Percentiles rank a stretch among this genome's conserved stretches.
Evolutionary conservation across 179 eudicot species (phyloP).

Genomic region (Beta macrorhiza): DNA sequence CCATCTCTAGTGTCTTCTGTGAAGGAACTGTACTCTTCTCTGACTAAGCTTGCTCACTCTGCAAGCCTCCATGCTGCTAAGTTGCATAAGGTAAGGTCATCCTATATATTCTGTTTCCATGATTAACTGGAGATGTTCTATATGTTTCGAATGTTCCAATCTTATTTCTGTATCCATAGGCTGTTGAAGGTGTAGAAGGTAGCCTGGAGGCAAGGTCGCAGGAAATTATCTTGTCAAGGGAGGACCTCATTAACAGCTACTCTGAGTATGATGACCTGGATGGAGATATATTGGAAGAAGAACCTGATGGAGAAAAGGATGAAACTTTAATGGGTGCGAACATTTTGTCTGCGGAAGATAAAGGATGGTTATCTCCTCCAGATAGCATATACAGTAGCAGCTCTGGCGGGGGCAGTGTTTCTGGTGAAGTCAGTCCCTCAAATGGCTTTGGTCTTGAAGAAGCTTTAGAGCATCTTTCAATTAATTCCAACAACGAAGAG

Average conservation of each 20-base stretch:
- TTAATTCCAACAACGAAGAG: constrained; percentile 34
- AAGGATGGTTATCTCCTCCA: constrained; percentile 93
- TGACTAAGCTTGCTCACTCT: constrained; percentile 80
- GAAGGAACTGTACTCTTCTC: constrained; percentile 72
- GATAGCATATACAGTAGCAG: constrained; percentile 65
- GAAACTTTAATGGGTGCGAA: constrained; percentile 35
- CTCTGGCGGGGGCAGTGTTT: constrained; percentile 47
- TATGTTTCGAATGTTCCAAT: background rate
- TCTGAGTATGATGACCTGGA: constrained; percentile 45
- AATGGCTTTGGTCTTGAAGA: constrained; percentile 50
- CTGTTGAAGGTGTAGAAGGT: constrained; percentile 90
- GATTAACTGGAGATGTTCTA: constrained; percentile 11
- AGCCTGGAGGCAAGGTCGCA: constrained; percentile 65
- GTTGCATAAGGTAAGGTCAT: constrained; percentile 77
- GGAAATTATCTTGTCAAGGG: constrained; percentile 53
- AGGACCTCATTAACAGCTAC: constrained; percentile 39
- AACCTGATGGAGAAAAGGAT: constrained; percentile 45
- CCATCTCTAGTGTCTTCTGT: constrained; percentile 68
- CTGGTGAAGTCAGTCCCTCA: constrained; percentile 49
- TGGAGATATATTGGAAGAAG: constrained; percentile 35
- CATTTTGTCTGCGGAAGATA: constrained; percentile 51
- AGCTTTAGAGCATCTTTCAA: constrained; percentile 36
- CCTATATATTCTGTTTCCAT: background rate
- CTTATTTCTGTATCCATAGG: constrained; percentile 41
- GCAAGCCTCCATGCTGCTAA: constrained; percentile 96